A percentile compares a stretch with the other conserved stretches of the same genome.
phyloP scores from a whole-genome alignment of 2,329 filamentous ascomycete genomes.

The Dactylellina cionopaga region DNA sequence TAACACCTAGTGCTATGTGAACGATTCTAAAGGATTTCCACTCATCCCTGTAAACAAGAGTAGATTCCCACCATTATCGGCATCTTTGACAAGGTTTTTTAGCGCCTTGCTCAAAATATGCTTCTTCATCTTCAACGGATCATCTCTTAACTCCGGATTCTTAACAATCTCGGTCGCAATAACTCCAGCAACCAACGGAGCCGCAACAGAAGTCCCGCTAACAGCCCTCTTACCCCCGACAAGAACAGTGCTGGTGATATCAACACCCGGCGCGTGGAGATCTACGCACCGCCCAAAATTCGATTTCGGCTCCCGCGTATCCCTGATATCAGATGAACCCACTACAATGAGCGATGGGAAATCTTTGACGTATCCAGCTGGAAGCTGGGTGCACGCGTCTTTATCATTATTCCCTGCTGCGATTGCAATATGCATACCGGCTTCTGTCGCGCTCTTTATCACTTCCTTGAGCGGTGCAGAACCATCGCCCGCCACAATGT shows the following conservation, averaged over 20 bases:
- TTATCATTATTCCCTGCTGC: conserved; percentile 61
- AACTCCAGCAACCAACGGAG: conserved; percentile 64
- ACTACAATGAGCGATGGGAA: conserved; percentile 62
- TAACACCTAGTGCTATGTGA: too few relatives aligned
- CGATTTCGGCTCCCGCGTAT: conserved; percentile 60
- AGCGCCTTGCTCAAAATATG: conserved; percentile 39
- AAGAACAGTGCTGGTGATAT: conserved; percentile 4
- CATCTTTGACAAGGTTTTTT: conserved; percentile 40
- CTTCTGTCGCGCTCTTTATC: conserved; percentile 62
- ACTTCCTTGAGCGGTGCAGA: conserved; percentile 69
- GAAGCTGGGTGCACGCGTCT: conserved; percentile 56
- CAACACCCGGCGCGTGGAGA: conserved; percentile 67
- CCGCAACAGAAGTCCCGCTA: conserved; percentile 73
- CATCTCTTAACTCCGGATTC: conserved; percentile 39
- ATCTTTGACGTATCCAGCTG: conserved; percentile 61
- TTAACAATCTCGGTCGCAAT: conserved; percentile 53
- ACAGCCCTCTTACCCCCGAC: conserved; percentile 59
- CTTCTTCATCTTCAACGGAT: conserved; percentile 54
- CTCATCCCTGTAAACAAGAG: conserved; percentile 23
- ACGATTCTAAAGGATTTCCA: conserved; percentile 23
- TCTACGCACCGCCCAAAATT: conserved; percentile 67
- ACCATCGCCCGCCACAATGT: background rate
- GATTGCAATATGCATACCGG: conserved; percentile 62
- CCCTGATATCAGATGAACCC: conserved; percentile 59
- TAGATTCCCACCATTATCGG: conserved; percentile 41